Evolutionary conservation across 106 monocot species (phyloP).

Genomic region (Dendrobium nobile): DNA sequence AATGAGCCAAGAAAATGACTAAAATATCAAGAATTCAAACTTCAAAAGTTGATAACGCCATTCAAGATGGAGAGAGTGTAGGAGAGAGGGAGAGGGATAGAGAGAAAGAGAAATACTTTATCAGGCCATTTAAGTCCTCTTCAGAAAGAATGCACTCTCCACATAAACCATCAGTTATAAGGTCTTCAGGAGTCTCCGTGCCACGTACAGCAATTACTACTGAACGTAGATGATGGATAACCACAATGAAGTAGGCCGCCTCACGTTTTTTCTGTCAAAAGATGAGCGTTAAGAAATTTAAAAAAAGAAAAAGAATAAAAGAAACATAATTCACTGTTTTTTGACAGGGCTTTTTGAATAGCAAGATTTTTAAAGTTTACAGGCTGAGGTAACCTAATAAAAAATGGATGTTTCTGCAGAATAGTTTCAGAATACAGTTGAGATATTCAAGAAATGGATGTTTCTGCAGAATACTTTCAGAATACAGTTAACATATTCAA

Average conservation of each 20-base stretch:
- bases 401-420: neutral
- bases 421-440: no score
- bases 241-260: slow-evolving; percentile 91
- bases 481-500: neutral
- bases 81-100: neutral
- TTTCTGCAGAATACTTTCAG: neutral
- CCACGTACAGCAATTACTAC: slow-evolving; percentile 86
- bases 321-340: neutral
- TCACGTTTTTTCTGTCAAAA: slow-evolving; percentile 66
- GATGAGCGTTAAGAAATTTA: neutral
- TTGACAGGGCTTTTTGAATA: neutral
- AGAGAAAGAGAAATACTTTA: slow-evolving; percentile 43
- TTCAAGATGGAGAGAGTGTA: neutral
- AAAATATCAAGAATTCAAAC: neutral
- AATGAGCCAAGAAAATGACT: no score
- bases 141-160: slow-evolving; percentile 58
- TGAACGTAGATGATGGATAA: slow-evolving; percentile 63
- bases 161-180: slow-evolving; percentile 95
- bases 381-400: neutral
- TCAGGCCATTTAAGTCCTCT: slow-evolving; percentile 81
- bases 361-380: neutral
- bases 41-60: neutral
- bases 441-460: neutral
- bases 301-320: neutral
- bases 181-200: slow-evolving; percentile 97